These are phyloP conservation scores for Gossypium raimondii DNA, from an alignment of 345 rosid genomes.

Conservation along the genomic window DNA sequence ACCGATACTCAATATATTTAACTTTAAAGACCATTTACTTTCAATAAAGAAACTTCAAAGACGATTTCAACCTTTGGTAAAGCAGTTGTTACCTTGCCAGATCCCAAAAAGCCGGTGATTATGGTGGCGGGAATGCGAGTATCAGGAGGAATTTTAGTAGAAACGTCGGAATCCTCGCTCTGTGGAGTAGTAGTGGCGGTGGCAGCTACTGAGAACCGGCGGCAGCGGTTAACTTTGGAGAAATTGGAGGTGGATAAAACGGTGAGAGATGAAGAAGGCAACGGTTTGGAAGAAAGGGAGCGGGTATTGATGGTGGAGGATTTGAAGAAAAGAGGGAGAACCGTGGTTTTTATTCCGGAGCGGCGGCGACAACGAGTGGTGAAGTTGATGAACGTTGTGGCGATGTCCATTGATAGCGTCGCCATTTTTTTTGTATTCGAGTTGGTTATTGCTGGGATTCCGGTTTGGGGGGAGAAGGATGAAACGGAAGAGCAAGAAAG, in stretches of 20 bases:
- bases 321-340: slow-evolving; percentile 35
- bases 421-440: slow-evolving; percentile 35
- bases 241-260: slow-evolving; percentile 15
- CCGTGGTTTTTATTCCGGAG: slow-evolving; percentile 32
- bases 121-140: slow-evolving; percentile 91
- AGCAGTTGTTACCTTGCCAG: slow-evolving; percentile 62
- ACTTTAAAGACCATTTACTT: background rate
- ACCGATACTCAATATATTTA: background rate
- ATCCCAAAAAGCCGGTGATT: slow-evolving; percentile 90
- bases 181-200: slow-evolving; percentile 49
- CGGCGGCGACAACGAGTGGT: slow-evolving; percentile 30
- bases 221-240: slow-evolving; percentile 17
- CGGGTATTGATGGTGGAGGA: slow-evolving; percentile 13
- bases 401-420: slow-evolving; percentile 50
- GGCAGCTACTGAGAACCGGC: slow-evolving; percentile 53
- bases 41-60: background rate
- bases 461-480: no score
- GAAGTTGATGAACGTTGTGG: slow-evolving; percentile 56
- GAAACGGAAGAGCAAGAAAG: no score
- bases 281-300: slow-evolving; percentile 27
- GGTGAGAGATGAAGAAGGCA: slow-evolving; percentile 28
- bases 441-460: no score
- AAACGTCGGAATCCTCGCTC: slow-evolving; percentile 55
- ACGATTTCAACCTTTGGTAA: background rate
- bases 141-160: slow-evolving; percentile 71